Conservation (phyloP, 805 yeast genomes). For the Saturnispora hagleri region DNA sequence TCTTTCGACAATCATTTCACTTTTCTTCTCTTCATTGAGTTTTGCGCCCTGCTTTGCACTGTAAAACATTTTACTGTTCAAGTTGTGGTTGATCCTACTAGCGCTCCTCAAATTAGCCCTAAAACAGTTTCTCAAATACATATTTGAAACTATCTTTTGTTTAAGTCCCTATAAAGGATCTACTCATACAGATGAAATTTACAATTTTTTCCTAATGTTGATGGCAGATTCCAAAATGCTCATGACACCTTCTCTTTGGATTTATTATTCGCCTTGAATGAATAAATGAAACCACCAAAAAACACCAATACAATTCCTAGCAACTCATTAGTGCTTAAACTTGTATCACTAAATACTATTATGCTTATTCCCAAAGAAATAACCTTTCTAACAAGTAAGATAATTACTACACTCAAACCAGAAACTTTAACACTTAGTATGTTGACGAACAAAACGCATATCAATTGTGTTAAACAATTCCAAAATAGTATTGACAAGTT, state of each 20-base stretch:
- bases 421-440: slow-evolving; percentile 45
- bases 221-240: background rate
- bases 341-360: slow-evolving; percentile 37
- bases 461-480: slow-evolving; percentile 46
- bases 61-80: background rate
- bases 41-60: background rate
- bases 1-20: background rate
- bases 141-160: background rate
- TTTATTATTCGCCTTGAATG: background rate
- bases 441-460: slow-evolving; percentile 64
- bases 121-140: background rate
- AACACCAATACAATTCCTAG: slow-evolving; percentile 34
- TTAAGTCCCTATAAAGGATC: too few relatives aligned
- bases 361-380: slow-evolving; percentile 50
- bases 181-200: too few relatives aligned
- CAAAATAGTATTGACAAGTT: slow-evolving; percentile 22
- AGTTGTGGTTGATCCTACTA: background rate
- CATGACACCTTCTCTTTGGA: background rate
- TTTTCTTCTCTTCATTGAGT: background rate
- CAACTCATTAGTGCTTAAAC: slow-evolving; percentile 29
- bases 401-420: slow-evolving; percentile 57
- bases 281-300: background rate
- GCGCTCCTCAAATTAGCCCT: background rate
- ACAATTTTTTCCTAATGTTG: background rate
- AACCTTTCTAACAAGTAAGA: slow-evolving; percentile 53